phyloP scores from a whole-genome alignment of 495 filamentous ascomycete genomes.

The Bathelium albidoporum region DNA sequence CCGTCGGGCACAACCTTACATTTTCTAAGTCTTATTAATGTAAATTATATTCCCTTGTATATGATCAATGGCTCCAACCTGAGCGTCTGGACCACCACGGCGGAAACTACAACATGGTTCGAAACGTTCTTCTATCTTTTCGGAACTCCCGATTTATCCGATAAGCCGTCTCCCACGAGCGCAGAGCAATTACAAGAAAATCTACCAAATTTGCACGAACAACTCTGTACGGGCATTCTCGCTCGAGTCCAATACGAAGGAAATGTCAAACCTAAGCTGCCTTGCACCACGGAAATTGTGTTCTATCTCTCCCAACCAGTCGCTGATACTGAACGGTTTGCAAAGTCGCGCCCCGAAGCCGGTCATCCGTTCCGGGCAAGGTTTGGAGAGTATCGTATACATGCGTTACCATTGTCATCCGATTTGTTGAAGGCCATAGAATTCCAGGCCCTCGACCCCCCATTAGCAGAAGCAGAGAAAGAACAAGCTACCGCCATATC shows the following conservation, averaged over 20 bases:
- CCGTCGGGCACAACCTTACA: not conserved
- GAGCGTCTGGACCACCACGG: not conserved
- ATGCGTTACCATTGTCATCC: slow-evolving; percentile 34
- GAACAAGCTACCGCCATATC: slow-evolving; percentile 6
- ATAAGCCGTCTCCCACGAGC: not conserved
- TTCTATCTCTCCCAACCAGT: slow-evolving; percentile 36
- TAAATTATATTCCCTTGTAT: slow-evolving; percentile 1
- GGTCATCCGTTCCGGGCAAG: not conserved
- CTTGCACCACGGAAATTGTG: slow-evolving; percentile 42
- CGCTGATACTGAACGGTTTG: slow-evolving; percentile 13
- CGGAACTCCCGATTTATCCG: slow-evolving; percentile 1
- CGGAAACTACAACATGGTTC: slow-evolving; percentile 7
- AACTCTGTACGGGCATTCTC: slow-evolving; percentile 17
- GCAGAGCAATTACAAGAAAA: not conserved
- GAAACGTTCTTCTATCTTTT: slow-evolving; percentile 1
- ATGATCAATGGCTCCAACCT: not conserved
- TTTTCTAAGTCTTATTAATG: not conserved
- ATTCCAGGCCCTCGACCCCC: slow-evolving; percentile 7
- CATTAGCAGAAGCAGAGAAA: slow-evolving; percentile 9
- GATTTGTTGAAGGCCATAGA: slow-evolving; percentile 15
- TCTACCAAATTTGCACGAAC: not conserved
- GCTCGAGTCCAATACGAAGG: not conserved
- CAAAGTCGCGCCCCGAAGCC: slow-evolving; percentile 40
- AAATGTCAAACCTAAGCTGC: not conserved
- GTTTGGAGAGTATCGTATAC: slow-evolving; percentile 17